Evolutionary conservation across 108 stramenopile species (phyloP).

Genomic region (Skeletonema marinoi): DNA sequence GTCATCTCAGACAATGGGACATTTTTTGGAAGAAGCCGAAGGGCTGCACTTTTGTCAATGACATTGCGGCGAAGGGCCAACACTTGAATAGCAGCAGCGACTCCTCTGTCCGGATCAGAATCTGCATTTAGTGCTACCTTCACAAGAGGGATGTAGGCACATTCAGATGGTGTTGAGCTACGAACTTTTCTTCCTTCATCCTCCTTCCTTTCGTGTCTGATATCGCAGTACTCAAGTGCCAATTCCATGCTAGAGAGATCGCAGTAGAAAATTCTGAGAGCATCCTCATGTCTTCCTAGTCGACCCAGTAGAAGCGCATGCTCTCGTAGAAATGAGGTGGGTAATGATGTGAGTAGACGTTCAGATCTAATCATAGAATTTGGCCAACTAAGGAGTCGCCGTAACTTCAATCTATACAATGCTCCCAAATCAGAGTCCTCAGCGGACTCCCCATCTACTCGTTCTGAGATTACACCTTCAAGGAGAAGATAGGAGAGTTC

Average conservation of each 20-base stretch:
- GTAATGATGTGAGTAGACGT: constrained; percentile 66
- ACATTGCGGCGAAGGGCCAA: constrained; percentile 71
- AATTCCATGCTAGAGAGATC: constrained; percentile 76
- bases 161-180: constrained; percentile 33
- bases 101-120: constrained; percentile 65
- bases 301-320: constrained; percentile 83
- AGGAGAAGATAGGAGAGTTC: constrained; percentile 81
- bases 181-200: constrained; percentile 54
- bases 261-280: constrained; percentile 79
- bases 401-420: constrained; percentile 74
- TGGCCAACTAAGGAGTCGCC: constrained; percentile 80
- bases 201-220: constrained; percentile 61
- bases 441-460: constrained; percentile 57
- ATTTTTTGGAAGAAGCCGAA: constrained; percentile 79
- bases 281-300: constrained; percentile 86
- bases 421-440: constrained; percentile 68
- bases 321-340: constrained; percentile 81
- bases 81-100: constrained; percentile 80
- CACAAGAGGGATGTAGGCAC: constrained; percentile 85
- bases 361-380: constrained; percentile 73
- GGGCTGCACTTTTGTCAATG: constrained; percentile 82
- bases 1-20: constrained; percentile 78
- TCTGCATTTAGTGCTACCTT: constrained; percentile 80
- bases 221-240: constrained; percentile 89
- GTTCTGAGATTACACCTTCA: constrained; percentile 88